A percentile compares a stretch with the other conserved stretches of the same genome.
These are phyloP conservation scores for Metschnikowia rubicola DNA, from an alignment of 805 yeast genomes.

Conservation along the genomic window DNA sequence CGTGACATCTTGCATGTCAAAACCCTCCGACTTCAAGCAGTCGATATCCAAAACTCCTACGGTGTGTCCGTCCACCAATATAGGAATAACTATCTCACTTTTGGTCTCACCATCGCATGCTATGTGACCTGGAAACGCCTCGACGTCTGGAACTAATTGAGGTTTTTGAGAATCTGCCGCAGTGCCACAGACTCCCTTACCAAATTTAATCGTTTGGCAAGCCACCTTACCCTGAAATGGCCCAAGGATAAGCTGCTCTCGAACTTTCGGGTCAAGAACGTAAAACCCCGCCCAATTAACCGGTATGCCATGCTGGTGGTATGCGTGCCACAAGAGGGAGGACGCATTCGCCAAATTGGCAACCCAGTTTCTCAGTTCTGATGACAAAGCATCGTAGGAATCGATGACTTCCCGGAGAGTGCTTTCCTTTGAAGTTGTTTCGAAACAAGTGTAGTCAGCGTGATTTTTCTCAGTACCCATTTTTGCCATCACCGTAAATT, in stretches of 20 bases:
- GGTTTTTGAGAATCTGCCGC: slow-evolving; percentile 62
- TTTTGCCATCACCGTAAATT: neutral
- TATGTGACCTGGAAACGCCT: slow-evolving; percentile 83
- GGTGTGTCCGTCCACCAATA: slow-evolving; percentile 40
- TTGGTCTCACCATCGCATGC: slow-evolving; percentile 96
- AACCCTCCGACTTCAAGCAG: slow-evolving; percentile 62
- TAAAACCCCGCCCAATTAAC: slow-evolving; percentile 97
- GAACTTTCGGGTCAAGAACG: slow-evolving; percentile 41
- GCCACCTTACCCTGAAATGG: slow-evolving; percentile 98
- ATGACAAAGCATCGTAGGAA: slow-evolving; percentile 63
- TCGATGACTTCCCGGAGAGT: slow-evolving; percentile 54
- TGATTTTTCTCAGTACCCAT: slow-evolving; percentile 37
- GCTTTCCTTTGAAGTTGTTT: slow-evolving; percentile 43
- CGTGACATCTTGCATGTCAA: slow-evolving; percentile 57
- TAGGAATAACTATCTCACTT: slow-evolving; percentile 91
- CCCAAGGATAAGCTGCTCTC: slow-evolving; percentile 61
- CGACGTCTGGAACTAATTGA: slow-evolving; percentile 76
- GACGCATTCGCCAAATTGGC: slow-evolving; percentile 84
- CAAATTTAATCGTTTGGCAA: slow-evolving; percentile 75
- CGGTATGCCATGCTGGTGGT: slow-evolving; percentile 51
- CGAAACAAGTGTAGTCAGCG: slow-evolving; percentile 69
- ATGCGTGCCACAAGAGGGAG: slow-evolving; percentile 85
- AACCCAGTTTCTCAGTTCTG: slow-evolving; percentile 76
- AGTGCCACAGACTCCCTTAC: slow-evolving; percentile 88
- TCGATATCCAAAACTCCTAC: slow-evolving; percentile 87